Evolutionary conservation across 805 yeast species (phyloP).

Genomic region (Starmera pachycereana): DNA sequence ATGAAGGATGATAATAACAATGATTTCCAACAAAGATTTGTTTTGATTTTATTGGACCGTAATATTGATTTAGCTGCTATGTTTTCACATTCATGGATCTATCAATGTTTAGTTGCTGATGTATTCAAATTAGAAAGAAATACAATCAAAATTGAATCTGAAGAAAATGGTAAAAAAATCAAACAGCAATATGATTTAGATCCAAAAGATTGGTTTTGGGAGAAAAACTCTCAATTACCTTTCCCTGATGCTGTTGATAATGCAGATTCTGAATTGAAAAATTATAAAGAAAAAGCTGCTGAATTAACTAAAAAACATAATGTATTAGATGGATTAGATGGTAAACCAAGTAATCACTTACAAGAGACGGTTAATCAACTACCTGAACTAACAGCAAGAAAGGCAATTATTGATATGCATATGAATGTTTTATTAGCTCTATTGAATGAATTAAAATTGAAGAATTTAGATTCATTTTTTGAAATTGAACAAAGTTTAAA

Average conservation of each 20-base stretch:
- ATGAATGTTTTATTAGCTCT: slow-evolving; percentile 88
- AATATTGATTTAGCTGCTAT: slow-evolving; percentile 84
- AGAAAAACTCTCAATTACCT: slow-evolving; percentile 70
- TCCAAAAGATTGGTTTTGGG: slow-evolving; percentile 92
- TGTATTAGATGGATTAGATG: slow-evolving; percentile 49
- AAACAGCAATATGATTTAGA: slow-evolving; percentile 74
- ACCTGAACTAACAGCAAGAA: slow-evolving; percentile 86
- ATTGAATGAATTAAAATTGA: slow-evolving; percentile 74
- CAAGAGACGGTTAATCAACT: slow-evolving; percentile 83
- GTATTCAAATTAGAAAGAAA: slow-evolving; percentile 76
- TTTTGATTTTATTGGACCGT: slow-evolving; percentile 76
- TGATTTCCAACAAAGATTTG: slow-evolving; percentile 47
- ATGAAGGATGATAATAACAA: slow-evolving; percentile 8
- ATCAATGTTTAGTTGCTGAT: slow-evolving; percentile 93
- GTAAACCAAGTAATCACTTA: slow-evolving; percentile 42
- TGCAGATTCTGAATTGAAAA: slow-evolving; percentile 73
- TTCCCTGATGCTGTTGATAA: slow-evolving; percentile 99
- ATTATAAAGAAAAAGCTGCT: slow-evolving; percentile 80
- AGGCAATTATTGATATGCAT: slow-evolving; percentile 86
- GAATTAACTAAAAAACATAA: slow-evolving; percentile 51
- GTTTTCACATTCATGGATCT: slow-evolving; percentile 97
- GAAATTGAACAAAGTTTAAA: slow-evolving; percentile 83
- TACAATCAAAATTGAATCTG: slow-evolving; percentile 54
- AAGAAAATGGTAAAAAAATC: slow-evolving; percentile 26
- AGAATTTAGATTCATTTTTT: slow-evolving; percentile 80